Percentiles rank a stretch among this genome's conserved stretches.
These are phyloP conservation scores for Boletus tylopilopsis DNA, from an alignment of 768 basidiomycete species.

Conservation along the genomic window DNA sequence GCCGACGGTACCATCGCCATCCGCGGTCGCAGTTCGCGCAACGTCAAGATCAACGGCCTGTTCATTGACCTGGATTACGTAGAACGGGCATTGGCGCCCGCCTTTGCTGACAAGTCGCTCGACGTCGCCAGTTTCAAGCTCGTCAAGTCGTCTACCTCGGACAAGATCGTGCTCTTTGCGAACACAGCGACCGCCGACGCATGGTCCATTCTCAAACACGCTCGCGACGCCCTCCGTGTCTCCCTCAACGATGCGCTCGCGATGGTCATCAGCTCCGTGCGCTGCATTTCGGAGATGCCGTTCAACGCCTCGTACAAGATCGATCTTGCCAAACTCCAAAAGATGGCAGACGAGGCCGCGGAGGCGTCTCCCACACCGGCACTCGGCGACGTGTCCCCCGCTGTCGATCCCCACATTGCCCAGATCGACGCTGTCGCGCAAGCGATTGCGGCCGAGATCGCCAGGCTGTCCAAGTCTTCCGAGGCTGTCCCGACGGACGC, in stretches of 20 bases:
- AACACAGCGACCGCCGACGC: constrained; percentile 15
- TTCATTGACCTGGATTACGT: constrained; percentile 29
- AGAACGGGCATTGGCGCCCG: constrained; percentile 23
- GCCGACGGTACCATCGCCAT: constrained; percentile 26
- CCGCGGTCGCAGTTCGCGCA: constrained; percentile 28
- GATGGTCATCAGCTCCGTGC: constrained; percentile 24
- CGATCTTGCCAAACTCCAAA: constrained; percentile 27
- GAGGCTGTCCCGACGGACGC: constrained; percentile 27
- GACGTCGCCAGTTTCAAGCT: constrained; percentile 25
- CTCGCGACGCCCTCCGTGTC: constrained; percentile 18
- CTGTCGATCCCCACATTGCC: constrained; percentile 3
- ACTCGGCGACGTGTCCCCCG: constrained; percentile 11
- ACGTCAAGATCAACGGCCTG: constrained; percentile 29
- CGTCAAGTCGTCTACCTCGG: constrained; percentile 22
- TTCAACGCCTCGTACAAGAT: constrained; percentile 32
- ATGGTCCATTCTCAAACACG: constrained; percentile 20
- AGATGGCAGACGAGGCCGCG: constrained; percentile 17
- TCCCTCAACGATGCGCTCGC: constrained; percentile 18
- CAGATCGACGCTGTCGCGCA: constrained; percentile 24
- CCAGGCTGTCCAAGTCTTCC: constrained; percentile 27
- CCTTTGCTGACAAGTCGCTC: constrained; percentile 19
- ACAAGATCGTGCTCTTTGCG: constrained; percentile 28
- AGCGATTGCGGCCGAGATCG: constrained; percentile 33
- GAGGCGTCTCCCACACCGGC: constrained; percentile 15
- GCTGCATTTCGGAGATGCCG: constrained; percentile 25